Conservation (phyloP, 208 protist genomes). For the Crithidia bombi region DNA sequence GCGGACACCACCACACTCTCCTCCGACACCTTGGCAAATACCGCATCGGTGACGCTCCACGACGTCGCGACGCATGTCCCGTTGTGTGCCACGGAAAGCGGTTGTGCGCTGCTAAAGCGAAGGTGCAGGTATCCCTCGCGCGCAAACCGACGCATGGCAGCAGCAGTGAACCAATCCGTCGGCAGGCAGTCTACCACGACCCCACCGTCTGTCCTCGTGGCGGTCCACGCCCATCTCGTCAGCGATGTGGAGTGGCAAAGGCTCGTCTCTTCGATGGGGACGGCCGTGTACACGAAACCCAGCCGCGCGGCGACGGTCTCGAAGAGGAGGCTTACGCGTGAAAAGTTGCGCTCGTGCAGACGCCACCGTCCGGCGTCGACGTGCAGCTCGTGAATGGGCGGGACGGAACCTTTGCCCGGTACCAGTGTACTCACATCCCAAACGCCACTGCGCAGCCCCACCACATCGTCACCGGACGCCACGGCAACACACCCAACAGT, state of each 20-base stretch:
- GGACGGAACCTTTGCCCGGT: constrained; percentile 24
- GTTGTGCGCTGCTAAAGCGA: constrained; percentile 18
- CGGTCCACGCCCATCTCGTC: constrained; percentile 8
- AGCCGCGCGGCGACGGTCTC: constrained; percentile 7
- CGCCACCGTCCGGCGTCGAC: constrained; percentile 10
- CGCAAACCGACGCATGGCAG: constrained; percentile 1
- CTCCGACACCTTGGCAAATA: constrained; percentile 19
- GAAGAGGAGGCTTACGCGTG: constrained; percentile 6
- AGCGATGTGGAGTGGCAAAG: constrained; percentile 20
- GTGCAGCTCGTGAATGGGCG: constrained; percentile 20
- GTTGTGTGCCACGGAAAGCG: constrained; percentile 22
- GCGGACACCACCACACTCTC: constrained; percentile 27
- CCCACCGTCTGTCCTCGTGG: not conserved
- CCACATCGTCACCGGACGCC: not conserved
- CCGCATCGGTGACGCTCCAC: constrained; percentile 33
- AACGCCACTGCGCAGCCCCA: constrained; percentile 6
- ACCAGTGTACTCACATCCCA: constrained; percentile 40
- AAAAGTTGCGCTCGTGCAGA: constrained; percentile 4
- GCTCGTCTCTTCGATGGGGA: constrained; percentile 7
- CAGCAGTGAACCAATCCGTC: constrained; percentile 5
- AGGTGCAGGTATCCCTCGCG: constrained; percentile 11
- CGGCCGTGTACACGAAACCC: constrained; percentile 24
- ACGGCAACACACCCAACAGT: not conserved
- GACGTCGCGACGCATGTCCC: constrained; percentile 28
- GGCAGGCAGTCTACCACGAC: constrained; percentile 2